phyloP scores from a whole-genome alignment of 2,329 filamentous ascomycete genomes.

The Verticillium alfalfae region DNA sequence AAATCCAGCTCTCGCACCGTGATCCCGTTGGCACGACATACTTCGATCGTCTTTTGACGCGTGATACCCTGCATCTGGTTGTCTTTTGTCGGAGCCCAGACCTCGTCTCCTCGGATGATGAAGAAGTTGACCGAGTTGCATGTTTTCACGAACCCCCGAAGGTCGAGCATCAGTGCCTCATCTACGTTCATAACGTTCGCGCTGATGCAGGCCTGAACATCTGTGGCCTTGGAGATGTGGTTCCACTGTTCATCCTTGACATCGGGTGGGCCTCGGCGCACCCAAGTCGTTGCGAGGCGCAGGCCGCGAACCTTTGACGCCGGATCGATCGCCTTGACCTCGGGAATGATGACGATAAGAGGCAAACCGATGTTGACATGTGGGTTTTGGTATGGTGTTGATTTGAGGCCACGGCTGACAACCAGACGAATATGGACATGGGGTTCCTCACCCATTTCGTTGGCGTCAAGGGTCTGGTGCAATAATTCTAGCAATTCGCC shows the following conservation, averaged over 20 bases:
- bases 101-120: slow-evolving; percentile 21
- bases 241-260: slow-evolving; percentile 25
- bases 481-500: slow-evolving; percentile 15
- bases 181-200: slow-evolving; percentile 22
- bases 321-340: slow-evolving; percentile 18
- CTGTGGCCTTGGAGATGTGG: slow-evolving; percentile 23
- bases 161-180: slow-evolving; percentile 22
- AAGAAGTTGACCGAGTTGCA: slow-evolving; percentile 26
- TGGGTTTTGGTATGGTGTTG: slow-evolving; percentile 19
- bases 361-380: slow-evolving; percentile 19
- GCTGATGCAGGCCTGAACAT: slow-evolving; percentile 21
- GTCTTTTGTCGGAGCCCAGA: slow-evolving; percentile 23
- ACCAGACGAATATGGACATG: slow-evolving; percentile 22
- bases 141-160: slow-evolving; percentile 21
- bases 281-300: slow-evolving; percentile 18
- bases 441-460: slow-evolving; percentile 16
- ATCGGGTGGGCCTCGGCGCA: slow-evolving; percentile 21
- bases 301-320: slow-evolving; percentile 15
- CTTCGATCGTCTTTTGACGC: slow-evolving; percentile 21
- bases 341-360: slow-evolving; percentile 22
- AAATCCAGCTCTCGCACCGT: slow-evolving; percentile 20
- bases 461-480: slow-evolving; percentile 18
- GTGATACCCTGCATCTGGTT: slow-evolving; percentile 25
- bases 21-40: slow-evolving; percentile 18
- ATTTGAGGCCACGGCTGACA: slow-evolving; percentile 19